Evolutionary conservation across 1,284 basidiomycete genomes (phyloP).

Genomic region (Puccinia horiana): DNA sequence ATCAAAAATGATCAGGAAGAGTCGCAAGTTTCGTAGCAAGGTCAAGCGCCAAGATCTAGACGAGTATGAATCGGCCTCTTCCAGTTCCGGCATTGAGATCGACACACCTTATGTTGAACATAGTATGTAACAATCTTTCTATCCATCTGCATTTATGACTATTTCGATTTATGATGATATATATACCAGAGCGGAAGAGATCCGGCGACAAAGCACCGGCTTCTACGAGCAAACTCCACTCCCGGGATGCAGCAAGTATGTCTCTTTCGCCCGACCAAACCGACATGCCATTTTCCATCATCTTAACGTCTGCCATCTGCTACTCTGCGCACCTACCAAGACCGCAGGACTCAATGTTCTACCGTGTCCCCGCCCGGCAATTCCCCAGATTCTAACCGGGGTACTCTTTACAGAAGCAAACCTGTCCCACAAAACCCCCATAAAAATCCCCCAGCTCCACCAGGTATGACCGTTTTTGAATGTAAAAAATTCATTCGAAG

Average conservation of each 20-base stretch:
- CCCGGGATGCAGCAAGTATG: not conserved
- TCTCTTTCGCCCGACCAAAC: not conserved
- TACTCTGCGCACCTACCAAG: not conserved
- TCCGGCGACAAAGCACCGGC: not conserved
- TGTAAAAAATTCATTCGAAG: not conserved
- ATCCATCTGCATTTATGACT: not conserved
- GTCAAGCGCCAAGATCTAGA: not conserved
- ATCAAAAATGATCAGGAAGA: not conserved
- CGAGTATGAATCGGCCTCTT: not conserved
- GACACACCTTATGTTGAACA: not conserved
- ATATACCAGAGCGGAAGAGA: slow-evolving; percentile 13
- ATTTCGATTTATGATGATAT: not conserved
- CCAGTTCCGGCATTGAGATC: not conserved
- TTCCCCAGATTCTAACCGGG: not conserved
- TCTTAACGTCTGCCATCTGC: not conserved
- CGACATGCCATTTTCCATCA: not conserved
- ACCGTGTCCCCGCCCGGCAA: not conserved
- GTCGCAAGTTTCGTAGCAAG: not conserved
- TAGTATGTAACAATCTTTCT: not conserved
- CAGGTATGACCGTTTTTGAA: not conserved
- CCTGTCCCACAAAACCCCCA: not conserved
- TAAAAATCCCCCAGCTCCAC: not conserved
- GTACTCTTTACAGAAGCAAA: not conserved
- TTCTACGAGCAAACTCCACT: not conserved
- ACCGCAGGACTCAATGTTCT: not conserved